Evolutionary conservation across 441 rosid genomes (phyloP).

Genomic region (Adansonia gregorii): DNA sequence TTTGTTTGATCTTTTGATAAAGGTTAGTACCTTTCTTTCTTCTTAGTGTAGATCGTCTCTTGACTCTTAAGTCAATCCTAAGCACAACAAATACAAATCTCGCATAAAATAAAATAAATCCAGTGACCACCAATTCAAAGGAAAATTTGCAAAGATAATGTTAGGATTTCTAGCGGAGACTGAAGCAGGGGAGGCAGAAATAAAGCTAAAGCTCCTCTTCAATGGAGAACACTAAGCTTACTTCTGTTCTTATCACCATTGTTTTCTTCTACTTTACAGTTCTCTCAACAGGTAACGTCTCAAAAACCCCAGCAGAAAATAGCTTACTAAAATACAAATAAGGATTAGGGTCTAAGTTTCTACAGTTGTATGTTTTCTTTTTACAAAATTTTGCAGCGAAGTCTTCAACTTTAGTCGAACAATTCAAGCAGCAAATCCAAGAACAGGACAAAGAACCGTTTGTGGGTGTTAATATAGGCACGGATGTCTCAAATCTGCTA

Average conservation of each 20-base stretch:
- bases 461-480: constrained; percentile 85
- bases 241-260: constrained; percentile 31
- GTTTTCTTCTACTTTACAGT: constrained; percentile 35
- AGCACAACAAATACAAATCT: neutral
- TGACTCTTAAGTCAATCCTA: constrained; percentile 4
- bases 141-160: constrained; percentile 55
- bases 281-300: constrained; percentile 40
- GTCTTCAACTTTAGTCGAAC: constrained; percentile 36
- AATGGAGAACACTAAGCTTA: constrained; percentile 63
- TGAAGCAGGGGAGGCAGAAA: constrained; percentile 53
- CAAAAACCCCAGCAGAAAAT: neutral
- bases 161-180: constrained; percentile 56
- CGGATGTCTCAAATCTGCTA: constrained; percentile 63
- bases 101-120: neutral
- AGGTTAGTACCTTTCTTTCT: constrained; percentile 14
- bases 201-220: constrained; percentile 51
- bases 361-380: neutral
- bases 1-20: constrained; percentile 15
- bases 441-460: constrained; percentile 68
- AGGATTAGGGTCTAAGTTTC: neutral
- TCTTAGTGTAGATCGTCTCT: neutral
- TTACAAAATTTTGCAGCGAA: constrained; percentile 29
- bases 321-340: neutral
- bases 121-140: constrained; percentile 2
- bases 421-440: constrained; percentile 47